Conservation (phyloP, 805 yeast species). For the Yamadazyma olivae region DNA sequence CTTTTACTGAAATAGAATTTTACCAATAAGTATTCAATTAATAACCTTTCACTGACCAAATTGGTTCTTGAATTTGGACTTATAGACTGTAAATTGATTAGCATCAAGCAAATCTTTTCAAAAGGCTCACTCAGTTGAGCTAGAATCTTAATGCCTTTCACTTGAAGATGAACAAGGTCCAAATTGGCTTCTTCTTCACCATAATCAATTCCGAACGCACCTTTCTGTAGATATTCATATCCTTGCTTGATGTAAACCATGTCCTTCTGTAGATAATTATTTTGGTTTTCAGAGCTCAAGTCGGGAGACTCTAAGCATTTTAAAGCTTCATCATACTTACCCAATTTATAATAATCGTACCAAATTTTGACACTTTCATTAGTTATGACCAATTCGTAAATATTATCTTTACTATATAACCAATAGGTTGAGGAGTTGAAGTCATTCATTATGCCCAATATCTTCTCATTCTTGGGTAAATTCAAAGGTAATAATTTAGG, state of each 20-base stretch:
- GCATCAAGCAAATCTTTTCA: slow-evolving; percentile 63
- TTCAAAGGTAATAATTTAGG: slow-evolving; percentile 9
- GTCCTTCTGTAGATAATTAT: slow-evolving; percentile 20
- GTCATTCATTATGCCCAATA: slow-evolving; percentile 32
- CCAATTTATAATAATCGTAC: slow-evolving; percentile 44
- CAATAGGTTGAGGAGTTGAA: slow-evolving; percentile 56
- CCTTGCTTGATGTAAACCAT: slow-evolving; percentile 36
- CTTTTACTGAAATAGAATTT: slow-evolving; percentile 24
- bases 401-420: slow-evolving; percentile 58
- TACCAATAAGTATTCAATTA: slow-evolving; percentile 31
- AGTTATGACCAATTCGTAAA: slow-evolving; percentile 69
- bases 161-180: slow-evolving; percentile 21
- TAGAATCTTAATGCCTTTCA: slow-evolving; percentile 43
- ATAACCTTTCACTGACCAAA: slow-evolving; percentile 20
- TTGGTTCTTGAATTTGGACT: slow-evolving; percentile 4
- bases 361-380: slow-evolving; percentile 76
- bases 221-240: slow-evolving; percentile 30
- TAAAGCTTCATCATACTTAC: slow-evolving; percentile 66
- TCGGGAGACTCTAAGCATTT: slow-evolving; percentile 19
- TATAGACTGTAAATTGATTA: slow-evolving; percentile 20
- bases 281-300: slow-evolving; percentile 2
- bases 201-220: slow-evolving; percentile 30
- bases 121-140: slow-evolving; percentile 66
- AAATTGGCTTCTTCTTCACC: slow-evolving; percentile 13
- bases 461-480: slow-evolving; percentile 3